These are phyloP conservation scores for Fomitopsis palustris DNA, from an alignment of 1,284 basidiomycete genomes.

Conservation along the genomic window DNA sequence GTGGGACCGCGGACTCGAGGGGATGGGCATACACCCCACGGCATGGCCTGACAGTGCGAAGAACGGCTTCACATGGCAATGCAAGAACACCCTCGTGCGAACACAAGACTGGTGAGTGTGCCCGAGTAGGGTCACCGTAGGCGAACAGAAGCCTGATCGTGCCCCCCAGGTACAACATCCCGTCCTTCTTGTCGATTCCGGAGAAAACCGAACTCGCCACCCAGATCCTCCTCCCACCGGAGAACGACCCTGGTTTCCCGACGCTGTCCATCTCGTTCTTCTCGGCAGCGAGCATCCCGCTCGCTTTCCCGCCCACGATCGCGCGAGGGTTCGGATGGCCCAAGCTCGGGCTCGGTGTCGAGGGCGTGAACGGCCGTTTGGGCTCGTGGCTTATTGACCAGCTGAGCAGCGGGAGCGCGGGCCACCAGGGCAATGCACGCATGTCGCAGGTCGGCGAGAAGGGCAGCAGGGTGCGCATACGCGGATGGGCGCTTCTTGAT, in stretches of 20 bases:
- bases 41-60: conserved; percentile 77
- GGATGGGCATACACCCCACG: conserved; percentile 78
- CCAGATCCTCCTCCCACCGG: conserved; percentile 45
- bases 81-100: conserved; percentile 61
- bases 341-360: conserved; percentile 65
- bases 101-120: conserved; percentile 77
- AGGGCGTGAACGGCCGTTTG: conserved; percentile 78
- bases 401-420: conserved; percentile 27
- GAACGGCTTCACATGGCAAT: conserved; percentile 72
- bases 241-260: conserved; percentile 35
- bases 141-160: no score
- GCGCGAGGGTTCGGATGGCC: conserved; percentile 84
- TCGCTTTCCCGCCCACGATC: conserved; percentile 69
- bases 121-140: not conserved
- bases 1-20: conserved; percentile 64
- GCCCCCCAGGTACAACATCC: conserved; percentile 67
- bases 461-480: conserved; percentile 37
- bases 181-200: conserved; percentile 72
- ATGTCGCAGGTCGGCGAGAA: not conserved
- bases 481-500: conserved; percentile 74
- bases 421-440: conserved; percentile 7
- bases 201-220: conserved; percentile 69
- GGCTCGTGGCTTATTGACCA: conserved; percentile 65
- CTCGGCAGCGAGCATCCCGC: conserved; percentile 78
- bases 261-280: conserved; percentile 70